phyloP scores from a whole-genome alignment of 1,284 basidiomycete genomes.

The Ganoderma lucidum region DNA sequence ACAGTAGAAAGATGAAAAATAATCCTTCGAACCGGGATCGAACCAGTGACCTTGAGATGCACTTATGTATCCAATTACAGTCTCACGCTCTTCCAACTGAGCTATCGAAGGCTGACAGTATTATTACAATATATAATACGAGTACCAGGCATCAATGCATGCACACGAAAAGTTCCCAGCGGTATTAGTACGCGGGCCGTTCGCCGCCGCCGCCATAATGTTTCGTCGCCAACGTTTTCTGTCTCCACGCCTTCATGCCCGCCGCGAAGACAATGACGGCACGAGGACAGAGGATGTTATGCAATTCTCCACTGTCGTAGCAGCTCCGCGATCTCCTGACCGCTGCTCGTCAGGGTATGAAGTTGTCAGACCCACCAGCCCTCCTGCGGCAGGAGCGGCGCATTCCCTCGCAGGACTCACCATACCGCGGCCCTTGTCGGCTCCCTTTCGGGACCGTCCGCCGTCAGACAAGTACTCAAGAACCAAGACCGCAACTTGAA shows the following conservation, averaged over 20 bases:
- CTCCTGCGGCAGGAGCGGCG: neutral
- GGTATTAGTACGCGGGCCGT: too few relatives aligned
- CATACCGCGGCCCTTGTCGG: neutral
- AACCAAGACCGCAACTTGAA: neutral
- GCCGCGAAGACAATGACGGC: neutral
- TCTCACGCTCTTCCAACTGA: slow-evolving; percentile 14
- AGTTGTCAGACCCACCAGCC: neutral
- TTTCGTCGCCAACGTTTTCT: neutral
- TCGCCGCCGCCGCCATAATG: too few relatives aligned
- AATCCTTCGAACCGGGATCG: slow-evolving; percentile 14
- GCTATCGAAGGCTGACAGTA: slow-evolving; percentile 5
- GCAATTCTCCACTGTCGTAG: neutral
- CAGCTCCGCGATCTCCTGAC: neutral
- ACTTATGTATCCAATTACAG: slow-evolving; percentile 8
- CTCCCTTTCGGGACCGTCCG: neutral
- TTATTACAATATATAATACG: neutral
- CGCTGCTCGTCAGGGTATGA: neutral
- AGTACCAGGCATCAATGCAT: neutral
- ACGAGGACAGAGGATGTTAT: neutral
- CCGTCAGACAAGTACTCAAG: neutral
- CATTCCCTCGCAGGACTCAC: neutral
- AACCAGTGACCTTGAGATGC: slow-evolving; percentile 11
- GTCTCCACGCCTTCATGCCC: neutral
- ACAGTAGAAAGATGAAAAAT: neutral
- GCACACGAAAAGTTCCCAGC: too few relatives aligned